phyloP scores from a whole-genome alignment of 2,329 filamentous ascomycete genomes.

The Diaporthe sp. region DNA sequence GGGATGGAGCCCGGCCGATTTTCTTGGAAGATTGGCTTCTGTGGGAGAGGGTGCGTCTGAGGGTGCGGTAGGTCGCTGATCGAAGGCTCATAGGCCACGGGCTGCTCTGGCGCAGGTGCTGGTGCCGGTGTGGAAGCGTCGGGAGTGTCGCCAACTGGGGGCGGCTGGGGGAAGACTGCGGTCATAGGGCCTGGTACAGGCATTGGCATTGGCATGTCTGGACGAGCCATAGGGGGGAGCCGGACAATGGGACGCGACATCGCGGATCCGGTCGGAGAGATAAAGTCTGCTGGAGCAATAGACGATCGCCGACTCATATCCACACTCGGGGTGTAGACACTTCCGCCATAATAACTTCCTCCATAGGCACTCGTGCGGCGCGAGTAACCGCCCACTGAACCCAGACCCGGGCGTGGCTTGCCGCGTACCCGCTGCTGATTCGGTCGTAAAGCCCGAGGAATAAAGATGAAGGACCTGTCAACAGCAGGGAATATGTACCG shows the following conservation, averaged over 20 bases:
- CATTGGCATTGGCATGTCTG: slow-evolving; percentile 44
- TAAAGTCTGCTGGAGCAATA: slow-evolving; percentile 77
- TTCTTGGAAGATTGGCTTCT: slow-evolving; percentile 71
- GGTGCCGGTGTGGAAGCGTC: slow-evolving; percentile 31
- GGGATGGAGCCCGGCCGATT: slow-evolving; percentile 69
- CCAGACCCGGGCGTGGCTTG: slow-evolving; percentile 80
- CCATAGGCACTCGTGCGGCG: slow-evolving; percentile 88
- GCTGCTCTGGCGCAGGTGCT: slow-evolving; percentile 25
- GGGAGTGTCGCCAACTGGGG: slow-evolving; percentile 42
- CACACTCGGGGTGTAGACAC: slow-evolving; percentile 87
- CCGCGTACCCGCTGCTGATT: slow-evolving; percentile 88
- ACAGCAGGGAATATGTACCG: slow-evolving; percentile 92
- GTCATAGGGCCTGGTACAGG: slow-evolving; percentile 46
- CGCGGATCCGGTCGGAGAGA: slow-evolving; percentile 85
- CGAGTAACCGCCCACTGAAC: slow-evolving; percentile 76
- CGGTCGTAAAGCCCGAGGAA: slow-evolving; percentile 91
- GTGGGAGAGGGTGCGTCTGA: slow-evolving; percentile 71
- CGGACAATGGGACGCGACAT: slow-evolving; percentile 88
- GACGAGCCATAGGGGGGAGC: slow-evolving; percentile 75
- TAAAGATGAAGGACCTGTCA: slow-evolving; percentile 97
- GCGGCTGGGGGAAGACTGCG: slow-evolving; percentile 37
- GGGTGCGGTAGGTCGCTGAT: slow-evolving; percentile 69
- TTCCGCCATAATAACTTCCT: slow-evolving; percentile 74
- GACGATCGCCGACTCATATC: slow-evolving; percentile 93
- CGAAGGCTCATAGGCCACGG: slow-evolving; percentile 51